Base-by-base conservation (phyloP, 495 filamentous ascomycete species). In the Annulohypoxylon nitens region DNA sequence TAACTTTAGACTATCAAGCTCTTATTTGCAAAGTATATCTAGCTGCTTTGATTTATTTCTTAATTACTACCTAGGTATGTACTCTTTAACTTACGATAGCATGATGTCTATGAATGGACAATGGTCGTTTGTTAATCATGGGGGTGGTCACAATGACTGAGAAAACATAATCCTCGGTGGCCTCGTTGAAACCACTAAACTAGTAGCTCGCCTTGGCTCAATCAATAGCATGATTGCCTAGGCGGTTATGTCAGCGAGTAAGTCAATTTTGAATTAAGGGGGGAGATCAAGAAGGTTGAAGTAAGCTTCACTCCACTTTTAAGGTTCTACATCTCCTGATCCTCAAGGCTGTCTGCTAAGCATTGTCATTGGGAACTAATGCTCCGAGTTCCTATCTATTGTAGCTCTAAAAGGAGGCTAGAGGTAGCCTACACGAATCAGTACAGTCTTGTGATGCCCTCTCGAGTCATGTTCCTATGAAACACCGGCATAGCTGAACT, bases 241-340 rank as follows among this genome's bases (percentile, higher is more conserved):
- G 5, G 8, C 2, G 16, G 43, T 47, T 47, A 47, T 7, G 16
- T 18, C 43, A 47, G 43, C 43, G 43, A 47, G 5, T 47, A 47
- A 20, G 43, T 47, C n/a, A n/a, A n/a, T 3, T 18, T 3, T 7
- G n/a, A 47, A 18, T 47, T 18, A 47, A 47, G 16, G 43, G 43
- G 43, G 16, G 18, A 20, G 43, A 47, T 4, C 8, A 20, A 47
- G 43, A 47, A 45, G 12, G 41, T 47, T 9, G 43, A 47, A 47
- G 43, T 47, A 47, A 47, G 43, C 43, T 47, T 47, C 43, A 47
- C n/a, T 47, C 43, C 43, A 47, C 43, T 47, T 47, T 47, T 47
- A 47, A 8, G 43, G 18, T 16, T 14, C 43, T 47, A 47, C 43
- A 47, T 47, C n/a, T 47, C n/a, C 43, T 47, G 12, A n/a, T 12